Percentiles rank a stretch among this genome's conserved stretches.
These are phyloP conservation scores for Mrakia frigida DNA, from an alignment of 768 basidiomycete genomes.

Conservation along the genomic window DNA sequence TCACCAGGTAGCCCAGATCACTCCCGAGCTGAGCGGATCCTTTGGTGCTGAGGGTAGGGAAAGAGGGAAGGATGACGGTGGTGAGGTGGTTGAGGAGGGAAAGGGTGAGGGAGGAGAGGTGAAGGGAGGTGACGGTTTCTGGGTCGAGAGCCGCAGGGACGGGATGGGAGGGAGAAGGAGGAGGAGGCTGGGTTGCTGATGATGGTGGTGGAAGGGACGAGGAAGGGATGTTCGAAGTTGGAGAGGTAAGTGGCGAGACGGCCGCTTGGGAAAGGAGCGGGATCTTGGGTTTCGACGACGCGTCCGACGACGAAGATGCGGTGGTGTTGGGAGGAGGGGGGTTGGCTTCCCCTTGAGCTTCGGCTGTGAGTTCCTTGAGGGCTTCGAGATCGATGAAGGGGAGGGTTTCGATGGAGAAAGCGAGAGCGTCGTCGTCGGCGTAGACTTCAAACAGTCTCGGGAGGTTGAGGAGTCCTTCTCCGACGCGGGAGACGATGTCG, in stretches of 20 bases:
- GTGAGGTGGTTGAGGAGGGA: conserved; percentile 72
- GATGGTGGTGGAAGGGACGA: conserved; percentile 32
- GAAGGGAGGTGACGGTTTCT: conserved; percentile 78
- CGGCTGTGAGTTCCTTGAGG: conserved; percentile 30
- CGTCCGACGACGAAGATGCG: neutral
- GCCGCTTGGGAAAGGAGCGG: conserved; percentile 38
- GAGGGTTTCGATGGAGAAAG: conserved; percentile 77
- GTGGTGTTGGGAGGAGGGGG: conserved; percentile 15
- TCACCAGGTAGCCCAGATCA: conserved; percentile 83
- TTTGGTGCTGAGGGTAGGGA: conserved; percentile 53
- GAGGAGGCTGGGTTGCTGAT: neutral
- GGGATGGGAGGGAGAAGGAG: neutral
- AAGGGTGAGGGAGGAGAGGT: conserved; percentile 86
- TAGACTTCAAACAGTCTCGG: conserved; percentile 92
- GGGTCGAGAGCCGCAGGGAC: conserved; percentile 55
- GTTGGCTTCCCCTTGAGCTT: conserved; percentile 17
- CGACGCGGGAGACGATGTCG: conserved; percentile 77
- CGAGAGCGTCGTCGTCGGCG: conserved; percentile 81
- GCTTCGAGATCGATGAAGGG: conserved; percentile 61
- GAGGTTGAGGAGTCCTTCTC: conserved; percentile 89
- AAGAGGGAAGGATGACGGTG: conserved; percentile 61
- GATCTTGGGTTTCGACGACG: neutral
- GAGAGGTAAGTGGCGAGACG: conserved; percentile 38
- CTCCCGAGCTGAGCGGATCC: conserved; percentile 74
- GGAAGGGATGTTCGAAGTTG: neutral